A percentile compares a stretch with the other conserved stretches of the same genome.
phyloP scores from a whole-genome alignment of 1,284 basidiomycete genomes.

The Austroboletus novae-zelandiae region DNA sequence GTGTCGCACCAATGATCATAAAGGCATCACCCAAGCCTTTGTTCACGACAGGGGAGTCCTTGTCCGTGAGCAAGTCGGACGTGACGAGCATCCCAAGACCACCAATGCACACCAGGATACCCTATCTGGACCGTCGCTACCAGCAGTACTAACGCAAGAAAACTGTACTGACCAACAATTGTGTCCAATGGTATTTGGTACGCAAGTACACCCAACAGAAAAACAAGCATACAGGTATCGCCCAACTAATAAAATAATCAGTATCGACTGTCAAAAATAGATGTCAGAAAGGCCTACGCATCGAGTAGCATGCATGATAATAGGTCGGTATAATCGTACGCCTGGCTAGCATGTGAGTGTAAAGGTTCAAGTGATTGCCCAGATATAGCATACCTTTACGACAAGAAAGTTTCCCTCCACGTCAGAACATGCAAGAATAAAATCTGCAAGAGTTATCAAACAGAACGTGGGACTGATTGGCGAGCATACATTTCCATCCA shows the following conservation, averaged over 20 bases:
- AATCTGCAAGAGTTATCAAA: conserved; percentile 44
- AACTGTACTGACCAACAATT: conserved; percentile 55
- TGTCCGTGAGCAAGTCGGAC: conserved; percentile 68
- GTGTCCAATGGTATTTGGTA: conserved; percentile 78
- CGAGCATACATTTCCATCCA: conserved; percentile 77
- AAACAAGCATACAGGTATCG: conserved; percentile 81
- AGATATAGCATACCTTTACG: conserved; percentile 51
- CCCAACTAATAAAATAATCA: conserved; percentile 53
- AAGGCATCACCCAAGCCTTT: conserved; percentile 80
- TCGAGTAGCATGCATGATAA: conserved; percentile 86
- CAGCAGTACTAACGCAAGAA: background rate
- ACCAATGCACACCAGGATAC: conserved; percentile 68
- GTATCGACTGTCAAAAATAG: conserved; percentile 7
- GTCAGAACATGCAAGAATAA: conserved; percentile 74
- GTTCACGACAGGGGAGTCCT: conserved; percentile 62
- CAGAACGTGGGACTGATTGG: background rate
- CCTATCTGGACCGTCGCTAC: conserved; percentile 39
- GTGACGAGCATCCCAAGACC: conserved; percentile 77
- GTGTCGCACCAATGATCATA: conserved; percentile 80
- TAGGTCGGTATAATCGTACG: conserved; percentile 83
- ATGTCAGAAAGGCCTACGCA: conserved; percentile 48
- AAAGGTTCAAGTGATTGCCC: background rate
- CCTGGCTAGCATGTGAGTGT: conserved; percentile 36
- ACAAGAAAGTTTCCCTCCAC: conserved; percentile 86
- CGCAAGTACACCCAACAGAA: conserved; percentile 82